phyloP scores from a whole-genome alignment of 805 yeast genomes.

The Ogataea corticis region DNA sequence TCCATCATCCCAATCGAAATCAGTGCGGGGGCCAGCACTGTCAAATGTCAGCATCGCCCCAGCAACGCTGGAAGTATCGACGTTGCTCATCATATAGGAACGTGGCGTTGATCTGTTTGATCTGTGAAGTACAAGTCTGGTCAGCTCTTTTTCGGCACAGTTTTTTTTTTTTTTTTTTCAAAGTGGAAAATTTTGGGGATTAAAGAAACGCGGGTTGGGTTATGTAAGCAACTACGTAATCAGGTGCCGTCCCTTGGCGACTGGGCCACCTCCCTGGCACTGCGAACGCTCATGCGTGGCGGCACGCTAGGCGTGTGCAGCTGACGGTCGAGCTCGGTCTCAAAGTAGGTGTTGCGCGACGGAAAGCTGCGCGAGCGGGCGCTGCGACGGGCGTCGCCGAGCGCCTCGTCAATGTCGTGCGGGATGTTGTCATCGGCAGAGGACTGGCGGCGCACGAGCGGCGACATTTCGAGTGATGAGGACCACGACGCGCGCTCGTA shows the following conservation, averaged over 20 bases:
- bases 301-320: background rate
- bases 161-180: no score
- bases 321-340: background rate
- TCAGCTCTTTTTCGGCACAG: no score
- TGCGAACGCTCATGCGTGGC: background rate
- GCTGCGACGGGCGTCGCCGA: constrained; percentile 2
- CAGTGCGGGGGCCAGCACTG: background rate
- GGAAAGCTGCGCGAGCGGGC: background rate
- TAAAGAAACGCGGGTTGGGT: background rate
- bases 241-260: no score
- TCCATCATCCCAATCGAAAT: no score
- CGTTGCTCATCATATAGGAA: no score
- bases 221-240: background rate
- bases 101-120: no score
- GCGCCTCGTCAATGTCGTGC: constrained; percentile 13
- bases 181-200: no score
- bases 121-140: no score
- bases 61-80: no score
- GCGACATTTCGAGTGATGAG: background rate
- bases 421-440: constrained; percentile 11
- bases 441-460: constrained; percentile 1
- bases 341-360: constrained; percentile 1
- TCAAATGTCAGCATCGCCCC: background rate
- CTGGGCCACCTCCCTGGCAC: background rate
- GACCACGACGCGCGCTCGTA: constrained; percentile 23